Percentiles rank a stretch among this genome's conserved stretches.
Evolutionary conservation across 495 filamentous ascomycete species (phyloP).

Genomic region (Penicillium chermesinum): DNA sequence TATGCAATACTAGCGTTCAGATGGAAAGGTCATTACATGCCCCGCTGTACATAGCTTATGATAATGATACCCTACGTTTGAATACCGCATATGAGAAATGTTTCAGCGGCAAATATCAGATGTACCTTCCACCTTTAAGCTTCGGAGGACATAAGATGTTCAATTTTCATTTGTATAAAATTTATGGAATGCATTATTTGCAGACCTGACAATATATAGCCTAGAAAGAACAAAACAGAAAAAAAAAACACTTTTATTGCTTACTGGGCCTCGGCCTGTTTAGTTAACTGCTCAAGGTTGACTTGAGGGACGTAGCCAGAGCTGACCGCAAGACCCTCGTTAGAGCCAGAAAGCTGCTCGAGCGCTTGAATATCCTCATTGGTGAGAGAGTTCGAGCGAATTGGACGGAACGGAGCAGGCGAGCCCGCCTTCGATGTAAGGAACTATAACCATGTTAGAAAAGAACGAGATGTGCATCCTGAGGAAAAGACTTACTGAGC

Average conservation of each 20-base stretch:
- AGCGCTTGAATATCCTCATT: slow-evolving; percentile 43
- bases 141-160: not conserved
- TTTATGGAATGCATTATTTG: slow-evolving; percentile 20
- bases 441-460: slow-evolving; percentile 30
- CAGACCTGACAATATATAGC: slow-evolving; percentile 6
- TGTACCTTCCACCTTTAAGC: not conserved
- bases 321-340: slow-evolving; percentile 16
- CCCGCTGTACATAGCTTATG: not conserved
- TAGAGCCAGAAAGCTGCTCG: slow-evolving; percentile 29
- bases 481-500: slow-evolving; percentile 63
- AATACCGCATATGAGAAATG: too few species aligned
- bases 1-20: not conserved
- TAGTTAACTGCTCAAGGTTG: slow-evolving; percentile 34
- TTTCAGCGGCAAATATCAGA: not conserved
- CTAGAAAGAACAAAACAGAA: slow-evolving; percentile 5
- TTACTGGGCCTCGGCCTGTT: slow-evolving; percentile 31
- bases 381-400: slow-evolving; percentile 42
- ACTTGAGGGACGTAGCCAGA: slow-evolving; percentile 25
- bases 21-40: not conserved
- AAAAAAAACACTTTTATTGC: slow-evolving; percentile 12
- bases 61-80: not conserved
- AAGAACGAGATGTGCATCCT: not conserved
- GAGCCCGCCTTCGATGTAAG: slow-evolving; percentile 42
- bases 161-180: not conserved
- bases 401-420: slow-evolving; percentile 45